A percentile compares a stretch with the other conserved stretches of the same genome.
Evolutionary conservation across 768 basidiomycete species (phyloP).

Genomic region (Leccinum incarnatum): DNA sequence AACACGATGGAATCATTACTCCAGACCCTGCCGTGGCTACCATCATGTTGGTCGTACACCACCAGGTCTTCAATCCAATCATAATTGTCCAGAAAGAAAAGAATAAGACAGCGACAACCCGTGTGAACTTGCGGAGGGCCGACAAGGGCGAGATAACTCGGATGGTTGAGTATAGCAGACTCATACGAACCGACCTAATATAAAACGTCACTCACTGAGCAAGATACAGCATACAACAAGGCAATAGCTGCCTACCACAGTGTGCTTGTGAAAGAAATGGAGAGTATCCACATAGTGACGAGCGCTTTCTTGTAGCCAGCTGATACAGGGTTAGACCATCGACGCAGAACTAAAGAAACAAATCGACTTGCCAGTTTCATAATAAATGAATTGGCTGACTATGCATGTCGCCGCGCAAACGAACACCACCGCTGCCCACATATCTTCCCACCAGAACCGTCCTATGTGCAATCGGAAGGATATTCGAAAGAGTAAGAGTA

Average conservation of each 20-base stretch:
- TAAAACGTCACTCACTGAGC: background rate
- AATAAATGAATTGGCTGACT: background rate
- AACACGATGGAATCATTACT: background rate
- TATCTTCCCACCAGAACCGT: constrained; percentile 27
- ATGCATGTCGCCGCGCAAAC: background rate
- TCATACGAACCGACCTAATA: background rate
- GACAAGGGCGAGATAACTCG: background rate
- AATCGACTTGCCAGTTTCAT: background rate
- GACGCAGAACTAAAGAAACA: background rate
- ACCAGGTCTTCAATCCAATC: background rate
- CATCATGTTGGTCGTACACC: background rate
- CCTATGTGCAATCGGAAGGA: constrained; percentile 12
- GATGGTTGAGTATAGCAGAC: background rate
- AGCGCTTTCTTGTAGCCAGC: background rate
- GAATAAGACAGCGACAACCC: background rate
- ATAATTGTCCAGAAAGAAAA: background rate
- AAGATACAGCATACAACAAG: background rate
- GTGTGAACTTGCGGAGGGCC: background rate
- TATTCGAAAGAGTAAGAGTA: constrained; percentile 17
- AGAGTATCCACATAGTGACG: background rate
- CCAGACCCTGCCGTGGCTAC: background rate
- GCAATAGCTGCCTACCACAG: background rate
- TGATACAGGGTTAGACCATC: background rate
- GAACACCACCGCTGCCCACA: constrained; percentile 14
- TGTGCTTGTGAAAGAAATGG: background rate